Evolutionary conservation across 1,284 basidiomycete species (phyloP).

Genomic region (Microbotryum saponariae): DNA sequence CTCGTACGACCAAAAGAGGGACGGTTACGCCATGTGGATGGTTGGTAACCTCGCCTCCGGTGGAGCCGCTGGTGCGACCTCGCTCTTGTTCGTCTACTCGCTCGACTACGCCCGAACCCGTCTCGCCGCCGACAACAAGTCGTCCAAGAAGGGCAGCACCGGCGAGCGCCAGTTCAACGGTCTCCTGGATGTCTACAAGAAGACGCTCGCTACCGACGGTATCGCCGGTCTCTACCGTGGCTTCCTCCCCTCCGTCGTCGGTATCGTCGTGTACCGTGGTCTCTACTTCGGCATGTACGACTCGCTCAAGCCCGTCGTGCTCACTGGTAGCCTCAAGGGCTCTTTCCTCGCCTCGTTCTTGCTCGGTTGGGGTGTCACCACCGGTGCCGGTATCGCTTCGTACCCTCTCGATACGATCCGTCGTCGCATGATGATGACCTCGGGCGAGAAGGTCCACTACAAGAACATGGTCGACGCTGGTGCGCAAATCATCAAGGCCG

Average conservation of each 20-base stretch:
- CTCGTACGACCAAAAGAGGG: constrained; percentile 38
- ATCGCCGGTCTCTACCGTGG: constrained; percentile 68
- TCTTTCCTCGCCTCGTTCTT: constrained; percentile 85
- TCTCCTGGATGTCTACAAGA: constrained; percentile 85
- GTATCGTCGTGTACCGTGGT: constrained; percentile 94
- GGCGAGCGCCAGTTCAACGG: constrained; percentile 82
- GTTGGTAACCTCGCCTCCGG: constrained; percentile 77
- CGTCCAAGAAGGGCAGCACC: constrained; percentile 65
- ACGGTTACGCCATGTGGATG: constrained; percentile 40
- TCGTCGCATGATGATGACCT: constrained; percentile 61
- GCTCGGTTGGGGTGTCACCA: constrained; percentile 74
- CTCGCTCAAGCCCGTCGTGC: constrained; percentile 81
- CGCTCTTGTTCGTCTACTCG: constrained; percentile 93
- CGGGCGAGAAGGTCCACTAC: constrained; percentile 66
- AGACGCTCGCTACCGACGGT: constrained; percentile 63
- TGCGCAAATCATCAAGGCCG: constrained; percentile 67
- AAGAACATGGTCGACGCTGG: constrained; percentile 68
- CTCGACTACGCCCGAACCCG: constrained; percentile 96
- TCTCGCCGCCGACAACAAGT: constrained; percentile 94
- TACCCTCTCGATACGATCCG: constrained; percentile 92
- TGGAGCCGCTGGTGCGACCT: constrained; percentile 53
- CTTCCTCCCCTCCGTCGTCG: constrained; percentile 86
- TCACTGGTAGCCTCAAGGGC: constrained; percentile 77
- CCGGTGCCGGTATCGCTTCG: constrained; percentile 88
- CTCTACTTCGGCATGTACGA: constrained; percentile 66